Base-by-base conservation (phyloP, 176 grass and related monocot genomes). In the Metroxylon sagu region DNA sequence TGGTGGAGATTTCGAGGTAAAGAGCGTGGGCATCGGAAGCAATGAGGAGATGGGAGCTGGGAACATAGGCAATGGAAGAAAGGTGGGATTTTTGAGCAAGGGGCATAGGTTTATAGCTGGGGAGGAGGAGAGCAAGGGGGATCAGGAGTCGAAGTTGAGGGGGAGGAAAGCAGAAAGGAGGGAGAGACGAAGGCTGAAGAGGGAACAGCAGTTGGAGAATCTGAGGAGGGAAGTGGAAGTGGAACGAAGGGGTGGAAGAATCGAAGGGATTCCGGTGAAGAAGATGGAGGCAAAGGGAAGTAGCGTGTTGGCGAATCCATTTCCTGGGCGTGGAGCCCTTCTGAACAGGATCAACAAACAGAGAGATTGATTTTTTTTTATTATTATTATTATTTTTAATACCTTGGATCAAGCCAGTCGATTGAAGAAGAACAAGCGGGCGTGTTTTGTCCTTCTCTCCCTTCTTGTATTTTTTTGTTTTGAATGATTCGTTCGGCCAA, bases 341-440 rank as follows among this genome's bases (percentile, higher is more conserved):
- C 65, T 86, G 2, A 64, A 86, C 59, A 86, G 74, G 54, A 70
- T 77, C 10, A 76, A 59, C 53, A 74, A 81, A 19, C 53, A 43
- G 1, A 43, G 35, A 43, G 35, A 43, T 43, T 14, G 35, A 43
- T 43, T 6, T 10, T 2, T 2, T 43, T 12, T 14, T 35, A 0
- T 23, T 23, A 23, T 0, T 23, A 23, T 2, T 43, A 3, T 14
- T 35, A 0, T 23, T 23, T 0, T 0, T 23, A 23, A 23, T 23
- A 23, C 21, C 21, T 23, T 23, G 21, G 1, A 23, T 23, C 21
- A 23, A 23, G 21, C 21, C 21, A 23, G 21, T 23, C 21, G 21
- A 23, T 23, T 23, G 21, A 23, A 23, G 21, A 23, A 23, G 21
- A 23, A 23, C 1, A 23, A 23, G 21, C 21, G 21, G 1, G 21